Evolutionary conservation across 2,329 filamentous ascomycete species (phyloP), one percentile per base, ranked within the genome.

Genomic region (Paracoccidioides brasiliensis): DNA sequence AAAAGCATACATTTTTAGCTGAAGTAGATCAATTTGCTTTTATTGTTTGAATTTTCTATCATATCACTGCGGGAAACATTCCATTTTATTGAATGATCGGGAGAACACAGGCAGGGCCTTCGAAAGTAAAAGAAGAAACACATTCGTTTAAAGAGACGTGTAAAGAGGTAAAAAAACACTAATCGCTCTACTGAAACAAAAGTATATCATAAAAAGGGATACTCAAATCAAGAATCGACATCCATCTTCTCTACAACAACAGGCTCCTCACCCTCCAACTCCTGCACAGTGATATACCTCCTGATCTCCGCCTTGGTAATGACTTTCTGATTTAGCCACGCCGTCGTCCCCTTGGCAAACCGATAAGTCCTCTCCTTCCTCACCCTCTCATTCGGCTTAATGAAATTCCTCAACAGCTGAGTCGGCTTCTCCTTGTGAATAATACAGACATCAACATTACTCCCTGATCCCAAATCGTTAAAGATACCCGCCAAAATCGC

Each of bases 401-500:
- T 86, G 77, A 87, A 93, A 76, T 95, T 95, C 67, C 93, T 81
- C 80, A 94, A 80, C 69, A 98, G 74, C 63, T 75, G 65, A 33
- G 88, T 93, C 33, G 93, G 95, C 83, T 95, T 96, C 65, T 96
- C 90, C 66, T 85, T 81, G 59, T 91, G 95, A 69, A 98, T 98
- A 66, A 98, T 82, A 61, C 90, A 91, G 38, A 98, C 87, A 68
- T 98, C 94, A 56, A 98, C 93, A 70, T 98, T 98, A 70, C 88
- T 95, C 65, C 93, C 93, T 3, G 90, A 96, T 12, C 93, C 93
- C 70, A 98, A 71, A 74, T 98, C 93, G 78, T 98, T 98, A 78
- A 93, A 98, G 75, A 98, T 95, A 84, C 93, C 93, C 9, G 94
- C 86, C 75, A 90, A 79, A 67, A 98, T 96, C 49, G 91, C 91